Evolutionary conservation across 768 basidiomycete species (phyloP), one percentile per base, ranked within the genome.

Genomic region (Gymnopilus junonius): DNA sequence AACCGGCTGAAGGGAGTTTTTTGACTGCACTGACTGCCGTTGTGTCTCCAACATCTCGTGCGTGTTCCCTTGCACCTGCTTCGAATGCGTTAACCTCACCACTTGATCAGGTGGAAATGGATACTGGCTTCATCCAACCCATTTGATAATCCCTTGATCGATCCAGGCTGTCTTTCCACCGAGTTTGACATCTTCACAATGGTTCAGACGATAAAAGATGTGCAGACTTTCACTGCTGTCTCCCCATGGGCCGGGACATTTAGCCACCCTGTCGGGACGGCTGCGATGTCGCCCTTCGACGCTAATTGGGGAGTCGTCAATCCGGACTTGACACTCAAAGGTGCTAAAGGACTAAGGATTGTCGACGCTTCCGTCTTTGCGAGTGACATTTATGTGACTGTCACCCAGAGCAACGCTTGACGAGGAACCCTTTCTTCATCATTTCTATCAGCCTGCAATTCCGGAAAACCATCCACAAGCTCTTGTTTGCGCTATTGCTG

Each of bases 271-370:
- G 67, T 70, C 39, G 72, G 69, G 11, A 71, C 67, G 2, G 72
- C 73, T 2, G 71, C 74, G 7, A 66, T 54, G 35, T 71, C 75
- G 70, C 69, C 73, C 3, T 45, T 70, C 0, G 42, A 55, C 15
- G 59, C 62, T 11, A 67, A 69, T 0, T 31, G 51, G 23, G 76
- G 76, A 2, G 76, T 77, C 14, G 71, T 75, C 5, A 69, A 75
- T 60, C 69, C 76, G 6, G 63, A 75, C 50, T 55, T 79, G 21
- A 54, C 27, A 8, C 73, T 78, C 12, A 76, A 77, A 63, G 69
- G 69, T 1, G 64, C 69, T 1, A n/a, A 20, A 3, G 76, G 73
- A 5, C 48, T 79, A 40, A 68, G 78, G 4, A 65, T 79, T 27
- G 74, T 79, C n/a, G 76, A 79, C 67, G 72, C 71, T 39, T 55